Conservation (phyloP, 192 early-diverging fungal genomes). For the Umbelopsis isabellina region DNA sequence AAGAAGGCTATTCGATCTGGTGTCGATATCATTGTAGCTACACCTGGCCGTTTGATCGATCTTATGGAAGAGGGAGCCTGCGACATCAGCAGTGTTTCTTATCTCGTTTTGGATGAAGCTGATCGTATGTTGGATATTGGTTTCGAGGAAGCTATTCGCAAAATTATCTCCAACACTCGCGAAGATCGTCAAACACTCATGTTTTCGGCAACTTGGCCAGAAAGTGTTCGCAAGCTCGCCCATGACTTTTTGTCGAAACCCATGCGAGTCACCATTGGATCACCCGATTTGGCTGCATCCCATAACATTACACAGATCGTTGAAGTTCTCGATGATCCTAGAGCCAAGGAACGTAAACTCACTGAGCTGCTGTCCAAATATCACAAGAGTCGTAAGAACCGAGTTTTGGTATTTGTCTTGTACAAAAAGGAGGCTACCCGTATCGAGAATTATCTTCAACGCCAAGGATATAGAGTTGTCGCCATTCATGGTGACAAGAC, state of each 20-base stretch:
- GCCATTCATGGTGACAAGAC: slow-evolving; percentile 93
- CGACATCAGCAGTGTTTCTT: slow-evolving; percentile 80
- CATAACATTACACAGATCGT: slow-evolving; percentile 85
- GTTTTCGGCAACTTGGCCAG: slow-evolving; percentile 97
- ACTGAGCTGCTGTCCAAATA: slow-evolving; percentile 79
- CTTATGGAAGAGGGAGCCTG: slow-evolving; percentile 80
- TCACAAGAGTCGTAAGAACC: slow-evolving; percentile 85
- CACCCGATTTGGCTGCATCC: slow-evolving; percentile 87
- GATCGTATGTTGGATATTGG: slow-evolving; percentile 98
- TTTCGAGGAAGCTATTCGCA: slow-evolving; percentile 89
- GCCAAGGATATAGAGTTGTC: slow-evolving; percentile 79
- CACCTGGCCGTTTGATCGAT: slow-evolving; percentile 95
- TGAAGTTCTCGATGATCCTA: slow-evolving; percentile 80
- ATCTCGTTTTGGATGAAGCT: slow-evolving; percentile 94
- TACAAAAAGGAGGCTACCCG: slow-evolving; percentile 96
- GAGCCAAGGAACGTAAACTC: slow-evolving; percentile 75
- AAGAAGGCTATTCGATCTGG: slow-evolving; percentile 51
- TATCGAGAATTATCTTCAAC: slow-evolving; percentile 72
- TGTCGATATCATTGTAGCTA: slow-evolving; percentile 86
- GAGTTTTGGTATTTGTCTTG: slow-evolving; percentile 91
- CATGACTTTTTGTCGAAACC: slow-evolving; percentile 80
- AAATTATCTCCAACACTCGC: slow-evolving; percentile 79
- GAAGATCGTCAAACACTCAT: slow-evolving; percentile 87
- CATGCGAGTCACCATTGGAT: slow-evolving; percentile 84
- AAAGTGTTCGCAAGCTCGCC: slow-evolving; percentile 85